These are phyloP conservation scores for Dillenia suffruticosa DNA, from an alignment of 164 flowering plant species.

Conservation along the genomic window DNA sequence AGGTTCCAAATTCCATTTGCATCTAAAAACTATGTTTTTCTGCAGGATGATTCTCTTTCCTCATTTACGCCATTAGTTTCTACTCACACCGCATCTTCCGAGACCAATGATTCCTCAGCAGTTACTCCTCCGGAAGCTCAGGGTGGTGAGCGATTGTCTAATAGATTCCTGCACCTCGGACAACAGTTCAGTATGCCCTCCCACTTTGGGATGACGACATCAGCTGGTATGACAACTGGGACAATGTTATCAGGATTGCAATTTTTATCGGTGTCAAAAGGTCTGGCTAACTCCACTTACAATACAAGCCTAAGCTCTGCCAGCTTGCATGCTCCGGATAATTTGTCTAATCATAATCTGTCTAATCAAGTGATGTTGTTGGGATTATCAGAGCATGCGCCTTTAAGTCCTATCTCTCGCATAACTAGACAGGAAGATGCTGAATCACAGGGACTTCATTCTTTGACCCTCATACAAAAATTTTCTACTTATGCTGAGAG, in stretches of 20 bases:
- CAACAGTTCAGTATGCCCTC: slow-evolving; percentile 47
- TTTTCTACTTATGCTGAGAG: slow-evolving; percentile 89
- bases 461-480: slow-evolving; percentile 46
- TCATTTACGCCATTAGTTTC: slow-evolving; percentile 36
- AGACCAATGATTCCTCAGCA: slow-evolving; percentile 47
- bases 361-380: slow-evolving; percentile 44
- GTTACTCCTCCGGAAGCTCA: slow-evolving; percentile 94
- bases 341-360: slow-evolving; percentile 26
- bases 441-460: slow-evolving; percentile 47
- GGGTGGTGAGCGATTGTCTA: slow-evolving; percentile 79
- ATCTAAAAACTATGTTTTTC: neutral
- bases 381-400: slow-evolving; percentile 39
- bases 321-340: slow-evolving; percentile 42
- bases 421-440: slow-evolving; percentile 29
- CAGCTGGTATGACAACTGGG: slow-evolving; percentile 32
- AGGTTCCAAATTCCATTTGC: too few species aligned
- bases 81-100: slow-evolving; percentile 48
- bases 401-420: slow-evolving; percentile 35
- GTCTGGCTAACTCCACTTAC: slow-evolving; percentile 38
- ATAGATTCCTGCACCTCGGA: slow-evolving; percentile 48
- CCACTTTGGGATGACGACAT: slow-evolving; percentile 42
- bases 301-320: slow-evolving; percentile 29
- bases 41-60: slow-evolving; percentile 70
- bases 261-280: slow-evolving; percentile 36
- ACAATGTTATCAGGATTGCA: slow-evolving; percentile 46